Percentiles rank a stretch among this genome's conserved stretches.
Conservation (phyloP, 2,329 filamentous ascomycete species). For the Phaeosphaeriaceae sp. region DNA sequence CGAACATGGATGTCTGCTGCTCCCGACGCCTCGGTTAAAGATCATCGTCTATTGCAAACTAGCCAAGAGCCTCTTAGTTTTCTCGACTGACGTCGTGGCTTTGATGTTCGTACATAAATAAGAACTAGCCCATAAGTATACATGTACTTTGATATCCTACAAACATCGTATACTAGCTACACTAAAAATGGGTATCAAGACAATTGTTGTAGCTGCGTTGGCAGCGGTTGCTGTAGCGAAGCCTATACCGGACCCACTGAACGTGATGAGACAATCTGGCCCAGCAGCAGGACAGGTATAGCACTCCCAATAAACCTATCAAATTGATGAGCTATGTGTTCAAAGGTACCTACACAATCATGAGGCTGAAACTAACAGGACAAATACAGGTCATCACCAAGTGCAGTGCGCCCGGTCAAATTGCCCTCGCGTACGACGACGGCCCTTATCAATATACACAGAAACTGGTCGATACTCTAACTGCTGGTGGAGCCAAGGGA, state of each 20-base stretch:
- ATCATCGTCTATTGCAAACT: conserved; percentile 32
- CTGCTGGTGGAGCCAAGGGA: conserved; percentile 39
- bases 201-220: conserved; percentile 29
- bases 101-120: too few relatives aligned
- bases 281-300: conserved; percentile 33
- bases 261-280: conserved; percentile 35
- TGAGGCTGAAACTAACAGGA: not conserved
- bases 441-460: conserved; percentile 46
- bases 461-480: conserved; percentile 40
- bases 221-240: conserved; percentile 25
- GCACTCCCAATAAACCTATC: not conserved
- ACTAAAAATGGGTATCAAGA: conserved; percentile 31
- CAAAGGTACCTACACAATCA: too few relatives aligned
- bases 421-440: conserved; percentile 46
- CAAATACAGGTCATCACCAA: conserved; percentile 37
- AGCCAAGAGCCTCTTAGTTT: conserved; percentile 36
- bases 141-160: not conserved
- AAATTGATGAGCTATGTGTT: not conserved
- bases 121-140: too few relatives aligned
- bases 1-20: conserved; percentile 6
- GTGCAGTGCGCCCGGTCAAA: conserved; percentile 33
- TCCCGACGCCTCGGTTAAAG: conserved; percentile 25
- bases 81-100: not conserved
- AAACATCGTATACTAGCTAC: not conserved
- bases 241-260: conserved; percentile 33